Evolutionary conservation across 129 eudicot genomes (phyloP), one percentile per base, ranked within the genome.

Genomic region (Helichrysum umbraculigerum): DNA sequence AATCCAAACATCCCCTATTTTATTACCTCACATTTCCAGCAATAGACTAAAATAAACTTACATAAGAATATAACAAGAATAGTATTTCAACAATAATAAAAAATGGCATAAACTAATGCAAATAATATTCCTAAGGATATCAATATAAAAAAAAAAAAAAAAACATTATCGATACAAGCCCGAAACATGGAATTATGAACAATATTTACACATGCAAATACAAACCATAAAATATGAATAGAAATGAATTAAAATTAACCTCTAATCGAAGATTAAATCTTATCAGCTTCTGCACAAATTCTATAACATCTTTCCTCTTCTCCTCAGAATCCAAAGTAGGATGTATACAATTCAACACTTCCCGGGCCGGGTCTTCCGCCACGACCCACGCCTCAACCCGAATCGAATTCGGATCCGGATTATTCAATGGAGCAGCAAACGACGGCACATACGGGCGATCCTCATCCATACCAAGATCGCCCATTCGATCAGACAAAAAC

Each of bases 311-410:
- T 68, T 78, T 83, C 73, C 97, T 83, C 71, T 77, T 84, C 82
- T 91, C 97, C 56, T 88, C 87, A 1, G 91, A 70, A 83, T 91
- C 97, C 47, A 85, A 76, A 14, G 94, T 91, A 10, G 94, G 94
- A 50, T 86, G 88, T 11, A 91, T 78, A 66, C 87, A 83, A 61
- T 62, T 74, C 70, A 91, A 54, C 66, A 91, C 91, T 32, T 88
- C 85, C 33, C 71, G 78, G 5, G 82, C 79, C 75, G 83, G 81
- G 41, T 83, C 84, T 64, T 91, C 97, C 22, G 88, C 93, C n/a
- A 21, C 65, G 0, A 16, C 81, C 86, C 87, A 83, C n/a, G 80
- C 65, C 68, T 84, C 91, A 4, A 29, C 81, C 20, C 57, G 73
- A 79, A 88, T 77, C 64, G 77, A 41, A 75, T 72, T 32, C 81